phyloP scores from a whole-genome alignment of 805 yeast genomes.

The Kodamaea lidongshanica region DNA sequence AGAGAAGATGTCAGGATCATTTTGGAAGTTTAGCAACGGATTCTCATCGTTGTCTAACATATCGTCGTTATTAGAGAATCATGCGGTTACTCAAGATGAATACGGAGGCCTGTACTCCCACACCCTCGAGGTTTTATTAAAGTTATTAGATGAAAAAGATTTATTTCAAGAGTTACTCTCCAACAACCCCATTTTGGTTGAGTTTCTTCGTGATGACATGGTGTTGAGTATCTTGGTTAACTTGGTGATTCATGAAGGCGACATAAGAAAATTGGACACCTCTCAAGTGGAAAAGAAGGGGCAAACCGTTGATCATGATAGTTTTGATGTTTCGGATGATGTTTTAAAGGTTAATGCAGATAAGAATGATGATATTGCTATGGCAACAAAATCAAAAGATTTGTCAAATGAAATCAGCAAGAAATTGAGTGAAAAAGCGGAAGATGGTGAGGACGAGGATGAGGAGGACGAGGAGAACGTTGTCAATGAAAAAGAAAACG shows the following conservation, averaged over 20 bases:
- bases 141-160: slow-evolving; percentile 38
- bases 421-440: slow-evolving; percentile 10
- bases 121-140: slow-evolving; percentile 23
- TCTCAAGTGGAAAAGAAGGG: not conserved
- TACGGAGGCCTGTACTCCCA: slow-evolving; percentile 13
- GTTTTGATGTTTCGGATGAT: slow-evolving; percentile 2
- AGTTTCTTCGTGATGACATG: slow-evolving; percentile 34
- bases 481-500: slow-evolving; percentile 22
- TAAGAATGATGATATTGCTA: not conserved
- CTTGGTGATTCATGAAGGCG: slow-evolving; percentile 31
- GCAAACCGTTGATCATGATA: no score
- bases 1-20: slow-evolving; percentile 39
- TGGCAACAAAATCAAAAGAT: no score
- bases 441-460: slow-evolving; percentile 18
- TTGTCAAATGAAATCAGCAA: not conserved
- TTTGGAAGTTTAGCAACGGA: slow-evolving; percentile 44
- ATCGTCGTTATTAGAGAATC: slow-evolving; percentile 33
- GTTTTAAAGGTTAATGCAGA: not conserved
- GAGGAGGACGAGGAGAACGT: slow-evolving; percentile 14
- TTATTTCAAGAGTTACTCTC: slow-evolving; percentile 38
- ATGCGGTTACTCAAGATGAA: slow-evolving; percentile 16
- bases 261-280: slow-evolving; percentile 1
- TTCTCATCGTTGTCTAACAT: slow-evolving; percentile 39
- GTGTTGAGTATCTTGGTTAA: slow-evolving; percentile 34
- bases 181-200: slow-evolving; percentile 37